Evolutionary conservation across 768 basidiomycete genomes (phyloP).

Genomic region (Russula foetens): DNA sequence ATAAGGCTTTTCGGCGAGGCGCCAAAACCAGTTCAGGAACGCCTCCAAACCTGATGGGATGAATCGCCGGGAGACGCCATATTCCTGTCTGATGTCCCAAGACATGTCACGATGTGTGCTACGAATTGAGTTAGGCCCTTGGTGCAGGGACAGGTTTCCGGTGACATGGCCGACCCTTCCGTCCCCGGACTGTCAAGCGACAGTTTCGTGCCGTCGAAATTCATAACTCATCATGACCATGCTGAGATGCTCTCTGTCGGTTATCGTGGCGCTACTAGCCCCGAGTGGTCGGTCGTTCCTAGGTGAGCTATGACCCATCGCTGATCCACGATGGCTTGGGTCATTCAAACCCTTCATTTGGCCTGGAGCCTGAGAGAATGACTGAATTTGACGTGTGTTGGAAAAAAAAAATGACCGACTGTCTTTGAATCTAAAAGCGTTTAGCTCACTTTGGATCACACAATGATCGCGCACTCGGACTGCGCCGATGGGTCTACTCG

Average conservation of each 20-base stretch:
- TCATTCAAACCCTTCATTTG: not conserved
- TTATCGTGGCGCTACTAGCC: conserved; percentile 10
- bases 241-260: conserved; percentile 3
- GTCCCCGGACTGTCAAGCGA: not conserved
- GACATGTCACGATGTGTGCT: conserved; percentile 13
- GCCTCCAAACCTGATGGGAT: conserved; percentile 12
- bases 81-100: conserved; percentile 8
- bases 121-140: conserved; percentile 20
- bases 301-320: not conserved
- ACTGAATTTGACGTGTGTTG: conserved; percentile 9
- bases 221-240: conserved; percentile 6
- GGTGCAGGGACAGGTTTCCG: conserved; percentile 13
- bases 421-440: conserved; percentile 1
- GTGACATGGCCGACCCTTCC: conserved; percentile 14
- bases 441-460: conserved; percentile 16
- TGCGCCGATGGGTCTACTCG: conserved; percentile 5
- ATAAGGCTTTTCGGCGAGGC: conserved; percentile 21
- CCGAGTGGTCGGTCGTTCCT: conserved; percentile 3
- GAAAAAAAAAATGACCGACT: conserved; percentile 5
- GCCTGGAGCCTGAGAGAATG: not conserved
- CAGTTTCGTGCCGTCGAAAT: conserved; percentile 12
- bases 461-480: not conserved
- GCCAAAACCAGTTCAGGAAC: conserved; percentile 18
- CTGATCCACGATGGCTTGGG: not conserved
- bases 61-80: conserved; percentile 14